Percentiles rank a stretch among this genome's conserved stretches.
Conservation (phyloP, 306 rosid genomes). For the Herpetospermum pedunculosum region DNA sequence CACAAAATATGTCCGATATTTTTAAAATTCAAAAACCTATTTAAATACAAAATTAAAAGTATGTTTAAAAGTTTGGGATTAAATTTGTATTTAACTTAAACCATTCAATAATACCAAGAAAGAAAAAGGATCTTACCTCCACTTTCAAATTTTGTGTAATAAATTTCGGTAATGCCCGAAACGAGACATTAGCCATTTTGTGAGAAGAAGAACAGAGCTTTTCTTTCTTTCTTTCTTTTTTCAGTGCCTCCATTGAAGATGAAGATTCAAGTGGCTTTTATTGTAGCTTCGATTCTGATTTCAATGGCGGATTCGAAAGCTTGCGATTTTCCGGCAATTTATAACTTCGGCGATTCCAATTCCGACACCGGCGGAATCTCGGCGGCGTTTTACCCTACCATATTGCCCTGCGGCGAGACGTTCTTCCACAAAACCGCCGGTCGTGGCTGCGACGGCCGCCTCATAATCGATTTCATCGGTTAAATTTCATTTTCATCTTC, state of each 20-base stretch:
- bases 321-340: constrained; percentile 17
- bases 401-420: constrained; percentile 9
- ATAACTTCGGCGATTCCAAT: constrained; percentile 23
- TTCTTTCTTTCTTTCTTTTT: too few species aligned
- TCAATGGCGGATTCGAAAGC: constrained; percentile 1
- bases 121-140: neutral
- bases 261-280: neutral
- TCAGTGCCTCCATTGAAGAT: neutral
- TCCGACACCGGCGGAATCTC: constrained; percentile 17
- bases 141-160: neutral
- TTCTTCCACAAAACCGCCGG: constrained; percentile 13
- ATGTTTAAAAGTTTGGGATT: too few species aligned
- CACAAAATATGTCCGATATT: too few species aligned
- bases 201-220: neutral
- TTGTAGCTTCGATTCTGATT: neutral
- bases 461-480: constrained; percentile 12
- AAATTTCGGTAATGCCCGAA: neutral
- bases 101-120: neutral
- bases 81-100: too few species aligned
- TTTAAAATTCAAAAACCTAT: too few species aligned
- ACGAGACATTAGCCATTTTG: neutral
- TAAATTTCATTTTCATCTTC: neutral
- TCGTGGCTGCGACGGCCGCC: constrained; percentile 18
- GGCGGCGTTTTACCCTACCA: constrained; percentile 1
- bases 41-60: too few species aligned